Evolutionary conservation across 2,329 filamentous ascomycete species (phyloP), one percentile per base, ranked within the genome.

Genomic region (Dactylellina drechsleri): DNA sequence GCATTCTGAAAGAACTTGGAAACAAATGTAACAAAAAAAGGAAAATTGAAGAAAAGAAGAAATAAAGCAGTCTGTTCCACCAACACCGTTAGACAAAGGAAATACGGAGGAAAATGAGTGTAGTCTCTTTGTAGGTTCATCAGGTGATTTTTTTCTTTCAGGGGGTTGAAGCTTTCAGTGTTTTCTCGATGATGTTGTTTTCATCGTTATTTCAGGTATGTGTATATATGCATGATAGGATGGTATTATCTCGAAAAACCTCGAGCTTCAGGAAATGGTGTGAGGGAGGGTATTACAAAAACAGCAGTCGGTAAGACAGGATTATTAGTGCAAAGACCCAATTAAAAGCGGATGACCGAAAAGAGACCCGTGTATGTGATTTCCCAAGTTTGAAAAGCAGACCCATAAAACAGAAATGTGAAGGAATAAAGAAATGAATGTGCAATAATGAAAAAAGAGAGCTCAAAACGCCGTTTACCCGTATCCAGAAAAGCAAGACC

Each of bases 381-480:
- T 61, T 54, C 52, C 70, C 50, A 53, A 54, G 15, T 5, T 43
- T 47, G 31, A 45, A 67, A 66, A 52, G 31, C 41, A 68, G 31
- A 58, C 36, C 50, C 36, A 47, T 49, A 66, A 59, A 10, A 36
- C 31, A 36, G 31, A 43, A 67, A 20, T 49, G 28, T 4, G 16
- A 13, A 56, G 31, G 58, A 43, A 6, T 43, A 36, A 60, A 47
- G 23, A 23, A 23, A 23, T 23, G 23, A 23, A 23, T 23, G 23
- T 23, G 23, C 23, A 2, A 23, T 23, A 23, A 23, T 23, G 23
- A 23, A 67, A n/a, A 56, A 65, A 47, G 26, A 73, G 40, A 57
- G 56, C 61, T 73, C 49, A 31, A 65, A 68, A 75, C 71, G 64
- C 71, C 71, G 58, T 67, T 67, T 50, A 57, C 58, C 64, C 45